Base-by-base conservation (phyloP, 352 stramenopile species). In the Poterioochromonas sp. region DNA sequence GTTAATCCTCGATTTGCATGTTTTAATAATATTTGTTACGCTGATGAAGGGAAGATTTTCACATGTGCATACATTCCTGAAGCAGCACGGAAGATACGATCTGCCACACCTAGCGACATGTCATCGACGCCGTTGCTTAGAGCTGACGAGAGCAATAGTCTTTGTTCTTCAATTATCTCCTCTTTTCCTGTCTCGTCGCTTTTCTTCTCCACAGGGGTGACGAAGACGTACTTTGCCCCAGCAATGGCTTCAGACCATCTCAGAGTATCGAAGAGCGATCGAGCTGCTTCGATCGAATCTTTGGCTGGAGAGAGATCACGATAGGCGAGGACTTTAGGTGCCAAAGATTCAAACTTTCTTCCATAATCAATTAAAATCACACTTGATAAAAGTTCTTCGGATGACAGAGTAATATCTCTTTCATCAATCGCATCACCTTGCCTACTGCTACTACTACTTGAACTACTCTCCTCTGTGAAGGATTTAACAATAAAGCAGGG, bases 371-470 rank as follows among this genome's bases (percentile, higher is more conserved):
- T 41, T 11, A 76, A 29, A 29, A 76, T 26, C 8, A 35, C 3
- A 29, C 18, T 41, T 0, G 20, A 35, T 26, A 26, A 18, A 32
- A 74, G 5, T 35, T 32, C 5, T 8, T 29, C 34, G 5, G 29
- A 8, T 39, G 37, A 54, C 12, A 74, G 8, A 35, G 26, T 35
- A 15, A 54, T 20, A 8, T 3, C n/a, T 54, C 64, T 3, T 15
- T 0, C 8, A 43, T 39, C 34, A 26, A 71, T 0, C 15, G 18
- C 5, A 49, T 51, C 8, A 51, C 29, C 35, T 51, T 51, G 92
- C 85, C 40, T 97, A 88, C 79, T 18, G 5, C 34, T 44, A 43
- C 5, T 5, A n/a, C 26, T 49, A 32, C 1, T 11, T 1, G 32
- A 32, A 49, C 2, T 32, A 49, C 15, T 32, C 11, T 18, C 39